Evolutionary conservation across 169 alveolate genomes (phyloP), one percentile per base, ranked within the genome.

Genomic region (Plasmodium coatneyi): DNA sequence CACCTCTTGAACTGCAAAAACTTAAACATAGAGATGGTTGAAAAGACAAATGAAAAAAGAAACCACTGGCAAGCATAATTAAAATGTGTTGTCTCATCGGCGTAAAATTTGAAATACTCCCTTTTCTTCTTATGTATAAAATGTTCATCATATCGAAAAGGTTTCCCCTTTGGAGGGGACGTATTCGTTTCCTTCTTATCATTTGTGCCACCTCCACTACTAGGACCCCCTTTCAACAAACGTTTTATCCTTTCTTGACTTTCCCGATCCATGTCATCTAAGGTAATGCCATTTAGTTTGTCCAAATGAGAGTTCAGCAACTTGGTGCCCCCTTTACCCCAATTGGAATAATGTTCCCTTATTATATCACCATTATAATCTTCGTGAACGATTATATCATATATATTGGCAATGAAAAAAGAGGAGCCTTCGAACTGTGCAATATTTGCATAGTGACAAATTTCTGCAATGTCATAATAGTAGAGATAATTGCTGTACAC

Each of bases 1-100:
- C 93, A 87, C 41, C 34, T 87, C 72, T 87, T 87, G 30, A 87
- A 87, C 79, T 87, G 93, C 32, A 92, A 22, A 34, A 95, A 70
- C 90, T 96, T 96, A 83, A 95, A 96, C 25, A 92, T 80, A 41
- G 96, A 95, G 83, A 96, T 92, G 1, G 93, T 86, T 10, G 96
- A 92, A 70, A 94, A 84, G n/a, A 96, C 91, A 52, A 92, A 83
- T 3, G 97, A 95, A 95, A 95, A 90, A 22, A 95, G 95, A 92
- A 96, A 96, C 98, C 99, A 97, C 96, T 97, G 99, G 82, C 96
- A 92, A 43, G 99, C 99, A 79, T 97, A 97, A 96, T 97, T 97
- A 93, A 97, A 95, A 92, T 97, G 99, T 0, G 98, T 97, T 91
- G 96, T 96, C 60, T 97, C 98, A 89, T 97, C 99, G 9, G 99